Percentiles rank a stretch among this genome's conserved stretches.
These are phyloP conservation scores for Cryptosporidium sp. DNA, from an alignment of 169 alveolate genomes.

Conservation along the genomic window DNA sequence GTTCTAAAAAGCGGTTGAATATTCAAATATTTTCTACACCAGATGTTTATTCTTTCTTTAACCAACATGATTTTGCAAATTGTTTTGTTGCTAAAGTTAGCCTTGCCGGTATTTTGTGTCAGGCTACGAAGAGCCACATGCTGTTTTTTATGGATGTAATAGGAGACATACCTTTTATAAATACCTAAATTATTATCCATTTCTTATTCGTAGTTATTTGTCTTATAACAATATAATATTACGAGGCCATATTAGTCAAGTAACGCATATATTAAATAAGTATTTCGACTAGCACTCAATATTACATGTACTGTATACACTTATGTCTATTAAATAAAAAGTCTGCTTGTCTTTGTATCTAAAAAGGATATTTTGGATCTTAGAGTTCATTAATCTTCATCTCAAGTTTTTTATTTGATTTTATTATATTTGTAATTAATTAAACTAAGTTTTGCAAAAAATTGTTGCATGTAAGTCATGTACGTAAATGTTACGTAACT, in stretches of 20 bases:
- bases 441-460: background rate
- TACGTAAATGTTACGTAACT: background rate
- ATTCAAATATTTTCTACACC: conserved; percentile 39
- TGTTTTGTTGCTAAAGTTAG: background rate
- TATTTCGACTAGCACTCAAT: background rate
- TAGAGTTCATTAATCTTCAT: background rate
- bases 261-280: background rate
- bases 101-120: background rate
- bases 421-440: background rate
- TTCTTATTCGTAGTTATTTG: conserved; percentile 24
- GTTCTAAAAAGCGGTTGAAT: conserved; percentile 30
- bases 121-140: conserved; percentile 60
- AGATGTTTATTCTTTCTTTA: conserved; percentile 52
- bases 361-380: conserved; percentile 11
- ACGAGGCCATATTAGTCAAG: background rate
- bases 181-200: conserved; percentile 21
- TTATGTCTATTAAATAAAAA: background rate
- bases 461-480: background rate
- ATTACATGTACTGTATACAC: background rate
- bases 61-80: conserved; percentile 39
- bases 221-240: background rate
- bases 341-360: conserved; percentile 52
- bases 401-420: background rate
- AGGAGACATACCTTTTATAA: conserved; percentile 20
- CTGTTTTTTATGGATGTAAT: conserved; percentile 48